phyloP scores from a whole-genome alignment of 139 green algal species.

The Dunaliella sp. region DNA sequence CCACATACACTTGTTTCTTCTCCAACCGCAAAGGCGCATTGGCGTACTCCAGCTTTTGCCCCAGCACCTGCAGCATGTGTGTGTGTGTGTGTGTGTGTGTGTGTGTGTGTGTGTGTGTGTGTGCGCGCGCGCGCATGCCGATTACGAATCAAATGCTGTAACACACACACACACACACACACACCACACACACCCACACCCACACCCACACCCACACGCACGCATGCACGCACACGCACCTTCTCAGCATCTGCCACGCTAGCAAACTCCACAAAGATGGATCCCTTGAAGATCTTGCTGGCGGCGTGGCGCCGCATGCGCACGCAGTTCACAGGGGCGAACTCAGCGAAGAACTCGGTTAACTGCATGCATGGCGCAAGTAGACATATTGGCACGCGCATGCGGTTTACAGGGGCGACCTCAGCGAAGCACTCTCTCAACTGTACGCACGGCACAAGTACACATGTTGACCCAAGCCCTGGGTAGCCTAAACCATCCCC shows the following conservation, averaged over 20 bases:
- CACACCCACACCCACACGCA: too few relatives aligned
- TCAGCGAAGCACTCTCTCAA: neutral
- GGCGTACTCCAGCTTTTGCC: constrained; percentile 57
- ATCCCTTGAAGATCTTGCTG: constrained; percentile 82
- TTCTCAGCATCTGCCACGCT: constrained; percentile 50
- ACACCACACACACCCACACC: too few relatives aligned
- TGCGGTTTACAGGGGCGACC: neutral
- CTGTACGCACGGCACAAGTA: neutral
- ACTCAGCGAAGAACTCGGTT: constrained; percentile 53
- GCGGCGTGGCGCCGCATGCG: constrained; percentile 74
- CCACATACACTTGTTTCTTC: constrained; percentile 66
- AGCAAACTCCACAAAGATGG: constrained; percentile 77
- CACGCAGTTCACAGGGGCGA: constrained; percentile 57
- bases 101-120: too few relatives aligned
- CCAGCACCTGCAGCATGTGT: constrained; percentile 35
- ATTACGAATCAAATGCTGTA: too few relatives aligned
- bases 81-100: neutral
- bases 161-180: too few relatives aligned
- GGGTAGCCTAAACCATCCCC: too few relatives aligned
- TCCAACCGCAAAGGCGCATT: constrained; percentile 62
- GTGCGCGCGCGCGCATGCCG: too few relatives aligned
- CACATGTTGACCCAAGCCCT: too few relatives aligned
- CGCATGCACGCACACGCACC: constrained; percentile 34
- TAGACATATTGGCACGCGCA: neutral
- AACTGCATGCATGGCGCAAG: constrained; percentile 9